Percentiles rank a stretch among this genome's conserved stretches.
phyloP scores from a whole-genome alignment of 2,329 filamentous ascomycete genomes.

The Neofusicoccum kwambonambiense region DNA sequence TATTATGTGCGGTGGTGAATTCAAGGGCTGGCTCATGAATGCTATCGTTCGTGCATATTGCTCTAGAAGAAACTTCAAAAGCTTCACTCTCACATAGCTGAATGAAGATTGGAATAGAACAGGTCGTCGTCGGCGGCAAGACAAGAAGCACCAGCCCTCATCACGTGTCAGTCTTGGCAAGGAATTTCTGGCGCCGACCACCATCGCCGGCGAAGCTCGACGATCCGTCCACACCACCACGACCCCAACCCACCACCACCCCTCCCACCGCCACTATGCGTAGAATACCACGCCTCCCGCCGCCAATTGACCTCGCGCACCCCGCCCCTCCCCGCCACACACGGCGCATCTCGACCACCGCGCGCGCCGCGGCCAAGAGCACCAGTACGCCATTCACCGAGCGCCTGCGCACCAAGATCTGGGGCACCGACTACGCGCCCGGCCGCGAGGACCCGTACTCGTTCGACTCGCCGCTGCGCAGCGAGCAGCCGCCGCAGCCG shows the following conservation, averaged over 20 bases:
- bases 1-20: no score
- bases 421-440: conserved; percentile 16
- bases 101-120: background rate
- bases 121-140: background rate
- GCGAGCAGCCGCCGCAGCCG: background rate
- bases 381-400: background rate
- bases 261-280: conserved; percentile 6
- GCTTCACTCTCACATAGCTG: no score
- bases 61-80: no score
- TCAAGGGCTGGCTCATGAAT: no score
- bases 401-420: conserved; percentile 8
- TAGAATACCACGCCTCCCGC: conserved; percentile 11
- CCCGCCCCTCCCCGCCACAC: background rate
- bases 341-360: background rate
- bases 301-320: conserved; percentile 12
- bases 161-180: background rate
- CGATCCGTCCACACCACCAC: background rate
- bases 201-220: background rate
- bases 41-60: no score
- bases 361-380: background rate
- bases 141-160: background rate
- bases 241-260: background rate
- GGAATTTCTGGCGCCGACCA: background rate
- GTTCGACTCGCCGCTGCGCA: conserved; percentile 6
- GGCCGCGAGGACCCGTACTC: conserved; percentile 18